Conservation (phyloP, 495 filamentous ascomycete genomes). For the Gamarada debralockiae region DNA sequence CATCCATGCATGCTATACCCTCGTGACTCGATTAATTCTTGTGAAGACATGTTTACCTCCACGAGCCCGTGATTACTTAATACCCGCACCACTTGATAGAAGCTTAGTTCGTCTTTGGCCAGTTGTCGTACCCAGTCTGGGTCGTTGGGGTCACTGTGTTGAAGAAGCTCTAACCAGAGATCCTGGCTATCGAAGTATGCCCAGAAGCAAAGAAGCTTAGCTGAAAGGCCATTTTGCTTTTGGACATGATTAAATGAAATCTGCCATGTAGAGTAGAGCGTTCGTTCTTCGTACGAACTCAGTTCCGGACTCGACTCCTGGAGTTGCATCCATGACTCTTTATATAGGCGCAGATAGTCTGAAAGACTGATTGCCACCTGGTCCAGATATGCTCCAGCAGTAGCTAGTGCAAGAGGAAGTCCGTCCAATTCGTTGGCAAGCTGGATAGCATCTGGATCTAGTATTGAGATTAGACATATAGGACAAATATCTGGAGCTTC, state of each 20-base stretch:
- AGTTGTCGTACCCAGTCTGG: conserved; percentile 20
- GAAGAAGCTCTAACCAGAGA: conserved; percentile 44
- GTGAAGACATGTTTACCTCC: conserved; percentile 22
- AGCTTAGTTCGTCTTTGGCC: conserved; percentile 21
- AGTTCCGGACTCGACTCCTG: conserved; percentile 26
- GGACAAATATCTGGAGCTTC: too few relatives aligned
- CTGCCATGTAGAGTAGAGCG: conserved; percentile 40
- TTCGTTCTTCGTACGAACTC: conserved; percentile 28
- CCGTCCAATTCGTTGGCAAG: conserved; percentile 27
- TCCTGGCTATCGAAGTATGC: conserved; percentile 47
- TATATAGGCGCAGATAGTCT: conserved; percentile 21
- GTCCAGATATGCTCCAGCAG: conserved; percentile 32
- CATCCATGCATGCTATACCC: conserved; percentile 38
- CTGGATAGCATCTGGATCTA: conserved; percentile 25
- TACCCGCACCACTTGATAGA: conserved; percentile 19
- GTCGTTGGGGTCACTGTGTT: conserved; percentile 4
- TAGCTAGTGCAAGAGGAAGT: conserved; percentile 15
- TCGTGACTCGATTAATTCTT: conserved; percentile 20
- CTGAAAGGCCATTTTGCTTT: conserved; percentile 30
- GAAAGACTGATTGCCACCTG: conserved; percentile 17
- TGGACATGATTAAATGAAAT: conserved; percentile 39
- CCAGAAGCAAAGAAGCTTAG: conserved; percentile 39
- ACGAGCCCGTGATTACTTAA: conserved; percentile 28
- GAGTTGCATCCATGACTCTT: conserved; percentile 27
- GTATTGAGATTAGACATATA: conserved; percentile 1